Conservation (phyloP, 352 stramenopile genomes). For the Phytophthora constricta region DNA sequence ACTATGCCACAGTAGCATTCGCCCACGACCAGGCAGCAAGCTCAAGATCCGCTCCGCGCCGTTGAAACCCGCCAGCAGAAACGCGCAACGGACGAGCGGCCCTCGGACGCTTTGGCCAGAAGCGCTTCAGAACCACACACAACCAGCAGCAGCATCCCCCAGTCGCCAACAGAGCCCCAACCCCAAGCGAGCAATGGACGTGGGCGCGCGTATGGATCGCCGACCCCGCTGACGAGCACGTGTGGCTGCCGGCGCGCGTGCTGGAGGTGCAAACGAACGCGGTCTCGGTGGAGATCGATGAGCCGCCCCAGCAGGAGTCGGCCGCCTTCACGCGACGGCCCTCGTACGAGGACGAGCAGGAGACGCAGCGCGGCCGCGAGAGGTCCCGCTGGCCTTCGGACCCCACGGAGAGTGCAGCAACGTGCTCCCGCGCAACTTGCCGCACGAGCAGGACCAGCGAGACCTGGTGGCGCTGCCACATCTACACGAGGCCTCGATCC, state of each 20-base stretch:
- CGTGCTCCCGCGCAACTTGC: conserved; percentile 74
- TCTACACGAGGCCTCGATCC: conserved; percentile 85
- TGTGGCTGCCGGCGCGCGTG: conserved; percentile 70
- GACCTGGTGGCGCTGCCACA: conserved; percentile 86
- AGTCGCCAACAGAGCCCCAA: conserved; percentile 1
- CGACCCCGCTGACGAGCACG: conserved; percentile 51
- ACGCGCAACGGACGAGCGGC: not conserved
- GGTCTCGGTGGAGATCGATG: conserved; percentile 39
- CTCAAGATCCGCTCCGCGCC: not conserved
- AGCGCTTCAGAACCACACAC: too few relatives aligned
- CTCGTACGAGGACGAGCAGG: conserved; percentile 18
- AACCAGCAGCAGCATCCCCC: too few relatives aligned
- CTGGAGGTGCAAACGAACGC: conserved; percentile 13
- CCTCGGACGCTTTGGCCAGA: too few relatives aligned
- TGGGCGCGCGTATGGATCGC: conserved; percentile 76
- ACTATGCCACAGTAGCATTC: conserved; percentile 26
- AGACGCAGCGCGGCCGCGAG: conserved; percentile 19
- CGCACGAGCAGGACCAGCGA: conserved; percentile 66
- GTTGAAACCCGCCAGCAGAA: not conserved
- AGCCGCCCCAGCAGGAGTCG: conserved; percentile 6
- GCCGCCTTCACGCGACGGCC: conserved; percentile 6
- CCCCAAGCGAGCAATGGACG: conserved; percentile 59
- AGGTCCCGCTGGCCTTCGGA: conserved; percentile 48
- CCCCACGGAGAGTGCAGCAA: conserved; percentile 65
- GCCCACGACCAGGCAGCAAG: conserved; percentile 2